phyloP scores from a whole-genome alignment of 202 grass and related monocot genomes.

The Zizania palustris region DNA sequence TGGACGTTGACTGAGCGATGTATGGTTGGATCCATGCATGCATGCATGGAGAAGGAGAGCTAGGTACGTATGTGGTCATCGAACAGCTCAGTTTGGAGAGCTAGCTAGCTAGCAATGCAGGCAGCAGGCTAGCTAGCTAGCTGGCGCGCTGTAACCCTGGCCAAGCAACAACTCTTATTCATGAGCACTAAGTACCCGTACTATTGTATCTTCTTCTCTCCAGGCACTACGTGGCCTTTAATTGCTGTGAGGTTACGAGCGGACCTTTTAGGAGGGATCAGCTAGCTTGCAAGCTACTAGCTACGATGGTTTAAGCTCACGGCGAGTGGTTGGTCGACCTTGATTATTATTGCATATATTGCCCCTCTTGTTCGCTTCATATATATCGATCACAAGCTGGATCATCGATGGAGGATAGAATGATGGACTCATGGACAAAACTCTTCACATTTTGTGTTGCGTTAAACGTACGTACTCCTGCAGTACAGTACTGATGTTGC shows the following conservation, averaged over 20 bases:
- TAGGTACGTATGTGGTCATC: neutral
- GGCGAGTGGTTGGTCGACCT: conserved; percentile 42
- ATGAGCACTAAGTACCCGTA: conserved; percentile 43
- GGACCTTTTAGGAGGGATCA: conserved; percentile 47
- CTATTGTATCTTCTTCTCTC: conserved; percentile 40
- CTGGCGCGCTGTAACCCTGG: conserved; percentile 34
- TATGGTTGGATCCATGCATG: neutral
- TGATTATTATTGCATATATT: conserved; percentile 37
- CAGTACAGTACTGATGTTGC: neutral
- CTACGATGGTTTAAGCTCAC: conserved; percentile 23
- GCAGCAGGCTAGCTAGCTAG: neutral
- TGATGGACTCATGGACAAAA: neutral
- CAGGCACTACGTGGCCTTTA: conserved; percentile 47
- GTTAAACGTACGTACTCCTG: neutral
- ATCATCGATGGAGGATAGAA: neutral
- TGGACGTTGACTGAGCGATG: neutral
- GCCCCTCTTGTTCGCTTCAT: neutral
- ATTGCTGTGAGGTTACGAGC: conserved; percentile 50
- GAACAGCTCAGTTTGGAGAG: conserved; percentile 24
- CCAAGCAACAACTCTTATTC: conserved; percentile 42
- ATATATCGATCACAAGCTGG: conserved; percentile 31
- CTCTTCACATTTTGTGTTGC: neutral
- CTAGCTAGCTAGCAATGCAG: too few relatives aligned
- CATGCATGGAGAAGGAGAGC: neutral
- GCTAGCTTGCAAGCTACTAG: neutral